These are phyloP conservation scores for Hansenula anomala DNA, from an alignment of 1,139 yeast species.

Conservation along the genomic window DNA sequence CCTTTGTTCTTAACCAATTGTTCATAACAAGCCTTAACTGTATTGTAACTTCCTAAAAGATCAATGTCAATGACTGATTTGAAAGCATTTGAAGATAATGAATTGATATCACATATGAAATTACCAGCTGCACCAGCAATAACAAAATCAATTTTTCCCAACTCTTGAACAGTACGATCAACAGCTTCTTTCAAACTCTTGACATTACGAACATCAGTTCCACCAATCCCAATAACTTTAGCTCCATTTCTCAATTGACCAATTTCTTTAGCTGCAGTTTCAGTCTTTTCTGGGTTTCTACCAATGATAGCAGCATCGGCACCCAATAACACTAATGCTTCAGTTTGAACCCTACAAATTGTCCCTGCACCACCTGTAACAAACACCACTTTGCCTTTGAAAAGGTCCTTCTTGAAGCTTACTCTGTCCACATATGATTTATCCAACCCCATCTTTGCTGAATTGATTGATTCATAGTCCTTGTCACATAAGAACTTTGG, in stretches of 20 bases:
- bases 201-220: constrained; percentile 73
- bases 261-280: constrained; percentile 63
- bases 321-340: constrained; percentile 75
- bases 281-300: constrained; percentile 62
- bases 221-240: constrained; percentile 62
- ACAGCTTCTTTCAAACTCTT: constrained; percentile 57
- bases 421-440: constrained; percentile 22
- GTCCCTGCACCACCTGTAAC: constrained; percentile 96
- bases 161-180: constrained; percentile 50
- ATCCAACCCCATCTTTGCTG: constrained; percentile 15
- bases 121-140: constrained; percentile 97
- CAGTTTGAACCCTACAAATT: constrained; percentile 82
- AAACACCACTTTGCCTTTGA: constrained; percentile 79
- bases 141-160: constrained; percentile 77
- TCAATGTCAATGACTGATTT: constrained; percentile 82
- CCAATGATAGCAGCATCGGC: constrained; percentile 87
- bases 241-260: constrained; percentile 49
- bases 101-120: constrained; percentile 74
- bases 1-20: constrained; percentile 67
- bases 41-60: constrained; percentile 78
- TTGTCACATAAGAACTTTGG: too few relatives aligned
- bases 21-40: constrained; percentile 73
- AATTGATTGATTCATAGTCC: neutral
- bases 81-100: constrained; percentile 79
- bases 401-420: constrained; percentile 52